These are phyloP conservation scores for Fusarium sp. DNA, from an alignment of 2,329 filamentous ascomycete genomes.

Conservation along the genomic window DNA sequence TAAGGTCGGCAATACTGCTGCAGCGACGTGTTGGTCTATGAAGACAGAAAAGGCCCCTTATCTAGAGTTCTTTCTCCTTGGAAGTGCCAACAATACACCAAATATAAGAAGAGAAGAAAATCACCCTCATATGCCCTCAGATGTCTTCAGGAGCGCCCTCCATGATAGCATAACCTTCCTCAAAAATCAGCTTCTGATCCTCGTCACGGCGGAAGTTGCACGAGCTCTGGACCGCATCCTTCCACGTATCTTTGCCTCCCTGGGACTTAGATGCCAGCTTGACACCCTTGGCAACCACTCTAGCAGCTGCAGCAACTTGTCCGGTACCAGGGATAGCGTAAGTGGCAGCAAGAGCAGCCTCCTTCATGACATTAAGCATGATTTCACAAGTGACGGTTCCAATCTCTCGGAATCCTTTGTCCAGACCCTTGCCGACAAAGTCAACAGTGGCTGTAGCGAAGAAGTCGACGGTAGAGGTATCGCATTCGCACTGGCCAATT, in stretches of 20 bases:
- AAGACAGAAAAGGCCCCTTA: too few relatives aligned
- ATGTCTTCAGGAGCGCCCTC: constrained; percentile 12
- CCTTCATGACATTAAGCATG: background rate
- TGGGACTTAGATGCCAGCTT: background rate
- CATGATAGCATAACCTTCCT: background rate
- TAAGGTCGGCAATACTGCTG: too few relatives aligned
- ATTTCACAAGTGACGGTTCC: background rate
- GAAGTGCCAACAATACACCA: too few relatives aligned
- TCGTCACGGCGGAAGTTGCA: background rate
- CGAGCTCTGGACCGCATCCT: background rate
- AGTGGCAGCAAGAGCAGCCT: background rate
- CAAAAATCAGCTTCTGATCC: background rate
- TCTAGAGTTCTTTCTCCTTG: too few relatives aligned
- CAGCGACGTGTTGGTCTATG: too few relatives aligned
- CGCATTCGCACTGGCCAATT: background rate
- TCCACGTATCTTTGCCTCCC: constrained; percentile 5
- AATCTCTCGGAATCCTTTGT: background rate
- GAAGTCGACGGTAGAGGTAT: background rate
- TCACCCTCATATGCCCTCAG: too few relatives aligned
- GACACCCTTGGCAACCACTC: background rate
- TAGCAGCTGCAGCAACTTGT: background rate
- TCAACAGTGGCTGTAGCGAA: background rate
- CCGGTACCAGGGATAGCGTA: background rate
- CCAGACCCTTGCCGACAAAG: background rate
- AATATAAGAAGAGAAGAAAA: too few relatives aligned